These are phyloP conservation scores for Coriolopsis trogii DNA, from an alignment of 1,284 basidiomycete species.

Conservation along the genomic window DNA sequence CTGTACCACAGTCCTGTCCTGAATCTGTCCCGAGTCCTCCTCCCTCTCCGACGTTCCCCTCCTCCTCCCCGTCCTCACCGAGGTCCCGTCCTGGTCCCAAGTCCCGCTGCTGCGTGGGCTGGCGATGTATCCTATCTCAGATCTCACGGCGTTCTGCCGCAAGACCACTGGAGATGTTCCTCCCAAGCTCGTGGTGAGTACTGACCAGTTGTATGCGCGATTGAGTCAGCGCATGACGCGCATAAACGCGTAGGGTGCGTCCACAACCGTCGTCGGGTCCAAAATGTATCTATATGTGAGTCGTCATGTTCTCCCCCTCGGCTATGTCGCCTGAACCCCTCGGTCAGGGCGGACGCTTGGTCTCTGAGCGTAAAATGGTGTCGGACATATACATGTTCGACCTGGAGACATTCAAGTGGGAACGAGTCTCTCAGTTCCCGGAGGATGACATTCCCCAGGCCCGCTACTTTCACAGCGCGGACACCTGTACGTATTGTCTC, in stretches of 20 bases:
- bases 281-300: slow-evolving; percentile 87
- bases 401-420: slow-evolving; percentile 79
- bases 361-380: slow-evolving; percentile 85
- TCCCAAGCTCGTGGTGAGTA: slow-evolving; percentile 82
- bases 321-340: slow-evolving; percentile 21
- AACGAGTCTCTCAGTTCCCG: slow-evolving; percentile 60
- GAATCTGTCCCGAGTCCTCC: slow-evolving; percentile 1
- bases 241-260: slow-evolving; percentile 61
- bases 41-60: slow-evolving; percentile 6
- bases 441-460: slow-evolving; percentile 75
- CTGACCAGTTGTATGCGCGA: neutral
- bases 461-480: slow-evolving; percentile 91
- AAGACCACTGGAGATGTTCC: slow-evolving; percentile 87
- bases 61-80: slow-evolving; percentile 4
- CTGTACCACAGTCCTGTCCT: neutral
- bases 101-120: slow-evolving; percentile 5
- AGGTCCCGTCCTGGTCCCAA: slow-evolving; percentile 12
- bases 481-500: slow-evolving; percentile 75
- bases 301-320: slow-evolving; percentile 6
- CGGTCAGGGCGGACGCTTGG: slow-evolving; percentile 79
- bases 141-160: slow-evolving; percentile 85
- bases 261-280: slow-evolving; percentile 81
- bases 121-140: slow-evolving; percentile 78
- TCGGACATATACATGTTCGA: slow-evolving; percentile 89
- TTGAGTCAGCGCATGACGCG: slow-evolving; percentile 6